A percentile compares a stretch with the other conserved stretches of the same genome.
Evolutionary conservation across 352 stramenopile genomes (phyloP).

Genomic region (Paralagenidium karlingii): DNA sequence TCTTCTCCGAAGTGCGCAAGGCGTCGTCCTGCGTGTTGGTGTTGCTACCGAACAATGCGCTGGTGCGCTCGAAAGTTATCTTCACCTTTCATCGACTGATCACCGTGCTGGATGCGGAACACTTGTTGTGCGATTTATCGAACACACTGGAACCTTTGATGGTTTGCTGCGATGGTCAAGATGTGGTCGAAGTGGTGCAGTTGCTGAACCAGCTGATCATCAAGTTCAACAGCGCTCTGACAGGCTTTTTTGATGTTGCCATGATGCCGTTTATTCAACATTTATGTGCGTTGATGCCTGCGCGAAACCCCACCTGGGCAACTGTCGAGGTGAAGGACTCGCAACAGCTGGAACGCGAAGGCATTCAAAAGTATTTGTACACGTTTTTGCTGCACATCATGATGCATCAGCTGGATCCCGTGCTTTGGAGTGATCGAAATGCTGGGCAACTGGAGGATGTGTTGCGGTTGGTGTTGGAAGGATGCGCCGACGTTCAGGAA

Average conservation of each 20-base stretch:
- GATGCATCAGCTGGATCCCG: conserved; percentile 46
- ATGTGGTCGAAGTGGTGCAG: conserved; percentile 76
- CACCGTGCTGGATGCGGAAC: conserved; percentile 52
- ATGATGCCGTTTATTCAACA: conserved; percentile 62
- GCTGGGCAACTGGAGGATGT: conserved; percentile 46
- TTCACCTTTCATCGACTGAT: conserved; percentile 70
- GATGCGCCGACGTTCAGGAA: conserved; percentile 48
- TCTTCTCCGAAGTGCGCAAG: conserved; percentile 60
- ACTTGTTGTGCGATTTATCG: conserved; percentile 49
- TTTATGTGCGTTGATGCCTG: conserved; percentile 50
- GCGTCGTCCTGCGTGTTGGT: conserved; percentile 45
- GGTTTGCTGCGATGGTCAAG: conserved; percentile 35
- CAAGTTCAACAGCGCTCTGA: conserved; percentile 64
- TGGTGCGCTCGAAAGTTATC: conserved; percentile 68
- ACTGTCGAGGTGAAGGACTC: conserved; percentile 55
- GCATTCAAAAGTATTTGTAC: conserved; percentile 73
- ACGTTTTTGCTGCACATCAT: conserved; percentile 65
- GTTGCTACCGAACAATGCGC: conserved; percentile 15
- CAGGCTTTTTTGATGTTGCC: conserved; percentile 49
- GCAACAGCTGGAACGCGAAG: conserved; percentile 58
- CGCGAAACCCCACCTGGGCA: conserved; percentile 22
- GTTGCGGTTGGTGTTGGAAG: conserved; percentile 53
- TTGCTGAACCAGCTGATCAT: conserved; percentile 79
- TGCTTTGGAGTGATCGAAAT: conserved; percentile 61
- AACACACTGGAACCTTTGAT: conserved; percentile 47